Conservation (phyloP, 2,329 filamentous ascomycete species). For the Hypoxylon sp. region DNA sequence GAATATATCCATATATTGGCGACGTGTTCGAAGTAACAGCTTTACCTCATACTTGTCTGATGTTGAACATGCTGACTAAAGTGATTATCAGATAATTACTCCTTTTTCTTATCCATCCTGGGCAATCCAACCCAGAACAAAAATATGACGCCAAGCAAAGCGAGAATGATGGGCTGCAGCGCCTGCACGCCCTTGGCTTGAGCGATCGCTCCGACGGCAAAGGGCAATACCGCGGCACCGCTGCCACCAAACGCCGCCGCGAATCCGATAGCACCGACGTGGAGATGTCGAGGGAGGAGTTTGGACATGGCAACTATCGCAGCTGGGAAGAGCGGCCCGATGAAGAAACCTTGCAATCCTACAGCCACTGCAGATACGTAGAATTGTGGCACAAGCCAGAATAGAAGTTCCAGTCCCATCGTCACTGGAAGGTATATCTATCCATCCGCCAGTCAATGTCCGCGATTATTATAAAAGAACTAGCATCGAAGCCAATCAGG, state of each 20-base stretch:
- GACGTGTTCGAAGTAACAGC: neutral
- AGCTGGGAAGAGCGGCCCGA: conserved; percentile 82
- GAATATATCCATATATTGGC: neutral
- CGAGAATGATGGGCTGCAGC: conserved; percentile 69
- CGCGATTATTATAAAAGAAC: neutral
- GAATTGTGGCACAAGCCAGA: conserved; percentile 86
- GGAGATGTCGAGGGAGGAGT: conserved; percentile 76
- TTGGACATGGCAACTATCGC: conserved; percentile 79
- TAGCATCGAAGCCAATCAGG: neutral
- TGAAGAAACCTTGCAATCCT: conserved; percentile 80
- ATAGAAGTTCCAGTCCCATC: conserved; percentile 76
- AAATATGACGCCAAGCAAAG: conserved; percentile 60
- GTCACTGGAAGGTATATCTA: conserved; percentile 73
- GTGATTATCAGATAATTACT: conserved; percentile 45
- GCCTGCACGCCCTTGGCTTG: conserved; percentile 67
- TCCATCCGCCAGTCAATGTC: neutral
- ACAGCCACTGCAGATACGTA: conserved; percentile 80
- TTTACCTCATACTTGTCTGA: neutral
- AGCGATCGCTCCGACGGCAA: conserved; percentile 76
- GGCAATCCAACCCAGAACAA: conserved; percentile 63
- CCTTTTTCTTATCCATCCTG: conserved; percentile 57
- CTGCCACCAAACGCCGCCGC: conserved; percentile 80
- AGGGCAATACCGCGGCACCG: conserved; percentile 76
- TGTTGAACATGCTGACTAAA: neutral
- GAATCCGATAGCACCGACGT: conserved; percentile 83